Evolutionary conservation across 225 moss, liverwort and hornwort species (phyloP).

Genomic region (Pseudisothecium myosuroides): DNA sequence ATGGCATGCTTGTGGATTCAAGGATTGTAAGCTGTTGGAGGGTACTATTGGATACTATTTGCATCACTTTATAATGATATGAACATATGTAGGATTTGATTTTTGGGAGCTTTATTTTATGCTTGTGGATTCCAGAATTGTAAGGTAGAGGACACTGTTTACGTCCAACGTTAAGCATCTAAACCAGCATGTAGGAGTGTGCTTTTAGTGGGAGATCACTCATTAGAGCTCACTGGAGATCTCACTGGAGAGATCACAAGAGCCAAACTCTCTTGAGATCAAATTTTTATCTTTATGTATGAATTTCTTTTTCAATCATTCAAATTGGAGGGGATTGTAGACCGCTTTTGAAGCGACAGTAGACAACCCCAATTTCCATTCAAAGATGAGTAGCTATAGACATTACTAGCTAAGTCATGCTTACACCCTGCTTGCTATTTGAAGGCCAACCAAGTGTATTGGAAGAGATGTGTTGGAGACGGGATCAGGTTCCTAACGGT

Average conservation of each 20-base stretch:
- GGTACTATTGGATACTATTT: neutral
- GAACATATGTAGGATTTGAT: neutral
- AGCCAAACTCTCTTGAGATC: neutral
- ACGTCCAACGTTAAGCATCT: neutral
- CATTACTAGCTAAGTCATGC: neutral
- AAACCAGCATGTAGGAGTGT: neutral
- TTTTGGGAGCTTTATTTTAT: neutral
- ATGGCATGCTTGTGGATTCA: neutral
- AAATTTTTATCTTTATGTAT: neutral
- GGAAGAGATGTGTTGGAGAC: neutral
- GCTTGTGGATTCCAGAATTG: neutral
- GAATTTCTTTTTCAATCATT: neutral
- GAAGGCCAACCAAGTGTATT: neutral
- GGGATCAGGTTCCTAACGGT: neutral
- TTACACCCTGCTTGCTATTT: neutral
- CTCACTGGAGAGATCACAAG: neutral
- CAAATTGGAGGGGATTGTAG: neutral
- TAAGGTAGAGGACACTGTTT: neutral
- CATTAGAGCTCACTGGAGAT: neutral
- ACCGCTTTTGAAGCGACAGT: neutral
- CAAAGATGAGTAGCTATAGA: neutral
- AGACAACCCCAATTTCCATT: neutral
- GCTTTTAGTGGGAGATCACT: neutral
- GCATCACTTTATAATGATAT: neutral
- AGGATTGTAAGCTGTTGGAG: neutral